Evolutionary conservation across 2,329 filamentous ascomycete genomes (phyloP).

Genomic region (Colletotrichum costaricense): DNA sequence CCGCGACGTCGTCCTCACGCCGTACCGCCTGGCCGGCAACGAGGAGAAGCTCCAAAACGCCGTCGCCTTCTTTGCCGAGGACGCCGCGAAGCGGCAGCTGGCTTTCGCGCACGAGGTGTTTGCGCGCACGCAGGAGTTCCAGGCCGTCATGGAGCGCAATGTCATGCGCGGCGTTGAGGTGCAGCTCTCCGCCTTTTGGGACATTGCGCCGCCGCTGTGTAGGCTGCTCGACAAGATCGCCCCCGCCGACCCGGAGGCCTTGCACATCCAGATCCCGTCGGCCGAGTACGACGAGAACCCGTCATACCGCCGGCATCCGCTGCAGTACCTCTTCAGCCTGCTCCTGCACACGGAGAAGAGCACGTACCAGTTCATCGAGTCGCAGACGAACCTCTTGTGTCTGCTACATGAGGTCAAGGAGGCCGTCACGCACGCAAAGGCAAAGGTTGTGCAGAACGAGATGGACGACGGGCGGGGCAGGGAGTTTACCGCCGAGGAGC

Average conservation of each 20-base stretch:
- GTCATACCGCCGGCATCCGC: constrained; percentile 79
- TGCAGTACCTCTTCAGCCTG: constrained; percentile 91
- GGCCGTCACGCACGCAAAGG: constrained; percentile 76
- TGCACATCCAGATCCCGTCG: constrained; percentile 81
- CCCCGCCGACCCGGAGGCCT: constrained; percentile 67
- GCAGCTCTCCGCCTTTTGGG: constrained; percentile 96
- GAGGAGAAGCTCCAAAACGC: constrained; percentile 84
- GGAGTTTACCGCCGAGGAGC: constrained; percentile 45
- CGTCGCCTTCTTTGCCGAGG: constrained; percentile 83
- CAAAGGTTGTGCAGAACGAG: constrained; percentile 75
- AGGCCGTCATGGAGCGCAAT: constrained; percentile 83
- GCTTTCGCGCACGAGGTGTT: constrained; percentile 79
- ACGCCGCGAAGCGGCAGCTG: constrained; percentile 77
- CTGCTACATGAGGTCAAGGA: constrained; percentile 91
- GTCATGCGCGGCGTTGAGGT: constrained; percentile 89
- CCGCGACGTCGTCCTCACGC: constrained; percentile 82
- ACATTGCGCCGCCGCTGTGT: constrained; percentile 88
- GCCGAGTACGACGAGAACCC: constrained; percentile 89
- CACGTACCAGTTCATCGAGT: constrained; percentile 97
- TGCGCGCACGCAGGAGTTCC: constrained; percentile 80
- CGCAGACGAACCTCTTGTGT: constrained; percentile 90
- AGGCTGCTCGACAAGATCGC: constrained; percentile 81
- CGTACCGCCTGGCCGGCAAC: constrained; percentile 81
- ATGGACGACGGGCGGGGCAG: constrained; percentile 54
- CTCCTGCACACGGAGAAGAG: constrained; percentile 90